These are phyloP conservation scores for Phytophthora kernoviae DNA, from an alignment of 352 stramenopile genomes.

Conservation along the genomic window DNA sequence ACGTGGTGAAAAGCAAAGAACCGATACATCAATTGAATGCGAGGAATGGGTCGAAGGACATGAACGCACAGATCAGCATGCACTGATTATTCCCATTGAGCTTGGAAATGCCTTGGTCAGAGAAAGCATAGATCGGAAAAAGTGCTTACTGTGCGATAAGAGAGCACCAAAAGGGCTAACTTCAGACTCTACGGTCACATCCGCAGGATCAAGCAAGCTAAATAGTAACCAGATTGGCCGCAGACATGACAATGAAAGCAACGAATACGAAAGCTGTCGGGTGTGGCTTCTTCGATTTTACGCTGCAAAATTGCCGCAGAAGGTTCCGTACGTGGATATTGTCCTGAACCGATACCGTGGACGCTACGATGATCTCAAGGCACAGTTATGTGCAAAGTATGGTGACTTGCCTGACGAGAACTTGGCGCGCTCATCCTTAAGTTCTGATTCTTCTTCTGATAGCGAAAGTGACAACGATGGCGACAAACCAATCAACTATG, in stretches of 20 bases:
- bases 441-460: conserved; percentile 24
- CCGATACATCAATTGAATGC: conserved; percentile 10
- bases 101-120: conserved; percentile 3
- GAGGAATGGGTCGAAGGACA: conserved; percentile 25
- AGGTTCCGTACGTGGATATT: conserved; percentile 59
- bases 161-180: background rate
- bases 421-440: conserved; percentile 6
- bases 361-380: conserved; percentile 56
- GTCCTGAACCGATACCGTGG: conserved; percentile 65
- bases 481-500: conserved; percentile 17
- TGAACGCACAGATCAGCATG: conserved; percentile 38
- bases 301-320: conserved; percentile 43
- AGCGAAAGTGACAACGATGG: conserved; percentile 18
- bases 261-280: conserved; percentile 38
- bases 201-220: background rate
- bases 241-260: conserved; percentile 20
- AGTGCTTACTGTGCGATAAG: conserved; percentile 27
- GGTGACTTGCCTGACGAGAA: conserved; percentile 18
- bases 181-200: background rate
- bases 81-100: conserved; percentile 33
- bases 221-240: conserved; percentile 13
- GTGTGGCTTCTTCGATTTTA: conserved; percentile 62
- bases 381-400: conserved; percentile 60
- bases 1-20: background rate
- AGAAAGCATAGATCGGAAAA: background rate